Base-by-base conservation (phyloP, 345 rosid genomes). In the Boechera retrofracta region DNA sequence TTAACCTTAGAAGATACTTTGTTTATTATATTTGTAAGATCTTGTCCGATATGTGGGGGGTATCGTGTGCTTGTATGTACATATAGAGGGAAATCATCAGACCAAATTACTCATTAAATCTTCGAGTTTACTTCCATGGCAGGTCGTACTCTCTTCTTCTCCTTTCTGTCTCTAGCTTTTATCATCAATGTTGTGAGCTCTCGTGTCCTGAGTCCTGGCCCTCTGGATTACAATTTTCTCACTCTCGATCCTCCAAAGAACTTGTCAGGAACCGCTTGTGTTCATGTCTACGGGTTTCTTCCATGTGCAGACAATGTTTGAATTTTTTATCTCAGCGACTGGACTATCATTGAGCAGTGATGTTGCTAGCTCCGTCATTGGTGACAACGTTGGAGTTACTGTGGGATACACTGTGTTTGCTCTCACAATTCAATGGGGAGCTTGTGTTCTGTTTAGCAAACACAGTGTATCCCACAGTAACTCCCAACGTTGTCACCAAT, bases 351-450 rank as follows among this genome's bases (percentile, higher is more conserved):
- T 61, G 66, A 61, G 48, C 59, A 65, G 82, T 59, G 35, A 67
- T 29, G 64, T 79, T 61, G 82, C 33, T 12, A 24, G 21, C 48
- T 21, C 47, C 33, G 39, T 21, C 10, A 39, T 79, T 5, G 48
- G 51, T 13, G 71, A 62, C 11, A 74, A 67, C 5, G 67, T 79
- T 74, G 82, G 82, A 47, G 60, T 74, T 59, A 73, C 71, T 4
- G 59, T 74, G 21, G 82, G 82, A 38, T 62, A 73, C 16, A 68
- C 71, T 18, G 57, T 79, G 4, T 79, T 79, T 69, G 61, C 75
- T 53, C 65, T 79, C n/a, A 79, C 82, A n/a, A 29, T 79, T 62
- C 78, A 79, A 28, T 79, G 82, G 82, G 82, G 79, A 74, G 75
- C 78, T 79, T 79, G 75, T 68, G 66, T 79, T 73, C 60, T 67